Evolutionary conservation across 2,329 filamentous ascomycete genomes (phyloP).

Genomic region (Escovopsis sp.): DNA sequence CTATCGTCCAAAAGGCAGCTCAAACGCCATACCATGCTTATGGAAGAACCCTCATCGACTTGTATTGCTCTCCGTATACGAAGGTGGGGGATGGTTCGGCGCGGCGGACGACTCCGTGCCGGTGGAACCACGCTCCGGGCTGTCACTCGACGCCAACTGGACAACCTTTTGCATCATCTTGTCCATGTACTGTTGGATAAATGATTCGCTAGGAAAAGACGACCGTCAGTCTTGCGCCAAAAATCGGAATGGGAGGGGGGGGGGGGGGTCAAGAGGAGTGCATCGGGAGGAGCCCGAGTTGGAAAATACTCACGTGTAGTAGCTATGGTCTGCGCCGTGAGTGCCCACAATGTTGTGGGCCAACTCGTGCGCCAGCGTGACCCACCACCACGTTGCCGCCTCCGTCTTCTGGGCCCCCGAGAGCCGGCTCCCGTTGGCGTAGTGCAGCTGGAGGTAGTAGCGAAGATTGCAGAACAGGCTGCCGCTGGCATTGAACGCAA

Average conservation of each 20-base stretch:
- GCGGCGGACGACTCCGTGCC: slow-evolving; percentile 2
- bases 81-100: slow-evolving; percentile 10
- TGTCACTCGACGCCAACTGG: slow-evolving; percentile 14
- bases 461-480: slow-evolving; percentile 88
- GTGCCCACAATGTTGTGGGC: slow-evolving; percentile 78
- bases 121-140: neutral
- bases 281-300: no score
- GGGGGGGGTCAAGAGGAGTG: no score
- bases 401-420: slow-evolving; percentile 40
- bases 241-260: no score
- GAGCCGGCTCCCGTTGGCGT: slow-evolving; percentile 26
- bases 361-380: slow-evolving; percentile 88
- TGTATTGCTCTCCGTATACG: slow-evolving; percentile 7
- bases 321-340: slow-evolving; percentile 69
- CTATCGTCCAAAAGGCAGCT: no score
- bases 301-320: slow-evolving; percentile 52
- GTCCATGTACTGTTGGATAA: slow-evolving; percentile 62
- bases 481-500: slow-evolving; percentile 81
- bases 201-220: slow-evolving; percentile 66
- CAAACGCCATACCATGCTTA: slow-evolving; percentile 2
- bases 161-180: slow-evolving; percentile 46
- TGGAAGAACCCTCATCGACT: neutral
- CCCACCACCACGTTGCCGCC: slow-evolving; percentile 78
- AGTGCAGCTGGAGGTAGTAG: slow-evolving; percentile 71
- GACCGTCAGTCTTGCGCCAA: no score